Percentiles rank a stretch among this genome's conserved stretches.
Evolutionary conservation across 139 green algal genomes (phyloP).

Genomic region (Eudorina sp.): DNA sequence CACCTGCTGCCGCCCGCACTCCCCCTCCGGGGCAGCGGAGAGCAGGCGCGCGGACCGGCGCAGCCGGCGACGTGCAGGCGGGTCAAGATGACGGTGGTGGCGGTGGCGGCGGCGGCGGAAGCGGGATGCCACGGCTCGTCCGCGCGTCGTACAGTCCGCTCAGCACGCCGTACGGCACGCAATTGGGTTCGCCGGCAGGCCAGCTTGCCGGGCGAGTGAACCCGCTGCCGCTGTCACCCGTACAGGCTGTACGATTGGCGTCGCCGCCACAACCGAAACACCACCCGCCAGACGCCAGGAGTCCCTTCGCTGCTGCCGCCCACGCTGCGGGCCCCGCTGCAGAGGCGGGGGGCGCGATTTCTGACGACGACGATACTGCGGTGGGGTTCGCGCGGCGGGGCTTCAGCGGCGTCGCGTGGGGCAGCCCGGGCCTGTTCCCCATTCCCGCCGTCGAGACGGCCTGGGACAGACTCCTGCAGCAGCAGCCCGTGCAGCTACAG

Average conservation of each 20-base stretch:
- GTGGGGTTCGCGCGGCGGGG: too few relatives aligned
- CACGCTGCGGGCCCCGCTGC: too few relatives aligned
- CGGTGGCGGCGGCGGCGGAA: not conserved
- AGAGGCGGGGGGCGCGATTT: not conserved
- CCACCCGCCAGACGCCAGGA: not conserved
- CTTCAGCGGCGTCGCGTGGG: not conserved
- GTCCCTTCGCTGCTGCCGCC: too few relatives aligned
- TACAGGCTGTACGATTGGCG: not conserved
- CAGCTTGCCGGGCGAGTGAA: not conserved
- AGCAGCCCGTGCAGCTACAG: not conserved
- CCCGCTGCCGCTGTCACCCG: not conserved
- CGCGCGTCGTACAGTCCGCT: not conserved
- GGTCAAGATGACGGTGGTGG: not conserved
- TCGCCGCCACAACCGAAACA: not conserved
- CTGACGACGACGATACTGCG: too few relatives aligned
- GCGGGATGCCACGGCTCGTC: not conserved
- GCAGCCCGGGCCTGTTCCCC: not conserved
- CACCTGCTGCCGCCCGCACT: too few relatives aligned
- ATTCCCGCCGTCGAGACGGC: not conserved
- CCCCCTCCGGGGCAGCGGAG: too few relatives aligned
- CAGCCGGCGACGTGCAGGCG: too few relatives aligned
- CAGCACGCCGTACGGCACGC: not conserved
- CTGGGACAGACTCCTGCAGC: conserved; percentile 15
- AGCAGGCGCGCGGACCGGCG: too few relatives aligned
- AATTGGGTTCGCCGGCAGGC: not conserved